Percentiles rank a stretch among this genome's conserved stretches.
These are phyloP conservation scores for Fusarium sp. DNA, from an alignment of 2,329 filamentous ascomycete species.

Conservation along the genomic window DNA sequence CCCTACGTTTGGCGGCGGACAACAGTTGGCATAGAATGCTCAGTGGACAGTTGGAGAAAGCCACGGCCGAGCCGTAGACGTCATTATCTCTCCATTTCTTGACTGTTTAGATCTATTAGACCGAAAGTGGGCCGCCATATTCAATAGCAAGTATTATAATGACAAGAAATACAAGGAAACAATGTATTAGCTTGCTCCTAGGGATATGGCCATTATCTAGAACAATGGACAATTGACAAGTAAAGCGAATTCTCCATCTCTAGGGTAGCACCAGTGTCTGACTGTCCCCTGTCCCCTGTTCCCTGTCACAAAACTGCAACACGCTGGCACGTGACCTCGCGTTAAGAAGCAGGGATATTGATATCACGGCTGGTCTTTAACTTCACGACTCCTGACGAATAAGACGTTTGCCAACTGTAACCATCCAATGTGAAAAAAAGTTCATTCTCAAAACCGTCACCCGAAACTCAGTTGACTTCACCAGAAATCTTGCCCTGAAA, in stretches of 20 bases:
- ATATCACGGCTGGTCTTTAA: constrained; percentile 19
- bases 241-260: neutral
- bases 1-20: neutral
- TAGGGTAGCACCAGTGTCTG: constrained; percentile 3
- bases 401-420: constrained; percentile 17
- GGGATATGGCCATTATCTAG: neutral
- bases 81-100: constrained; percentile 23
- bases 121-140: constrained; percentile 1
- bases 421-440: constrained; percentile 26
- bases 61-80: constrained; percentile 21
- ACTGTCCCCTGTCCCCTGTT: neutral
- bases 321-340: constrained; percentile 44
- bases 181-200: neutral
- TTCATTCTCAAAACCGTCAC: constrained; percentile 32
- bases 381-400: constrained; percentile 12
- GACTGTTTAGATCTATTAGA: neutral
- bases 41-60: neutral
- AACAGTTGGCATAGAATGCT: neutral
- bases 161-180: neutral
- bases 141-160: neutral
- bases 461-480: constrained; percentile 35
- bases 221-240: neutral
- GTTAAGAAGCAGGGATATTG: constrained; percentile 36
- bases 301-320: constrained; percentile 1
- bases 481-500: constrained; percentile 15